phyloP scores from a whole-genome alignment of 192 early-diverging fungal species.

The Allomyces macrogynus region DNA sequence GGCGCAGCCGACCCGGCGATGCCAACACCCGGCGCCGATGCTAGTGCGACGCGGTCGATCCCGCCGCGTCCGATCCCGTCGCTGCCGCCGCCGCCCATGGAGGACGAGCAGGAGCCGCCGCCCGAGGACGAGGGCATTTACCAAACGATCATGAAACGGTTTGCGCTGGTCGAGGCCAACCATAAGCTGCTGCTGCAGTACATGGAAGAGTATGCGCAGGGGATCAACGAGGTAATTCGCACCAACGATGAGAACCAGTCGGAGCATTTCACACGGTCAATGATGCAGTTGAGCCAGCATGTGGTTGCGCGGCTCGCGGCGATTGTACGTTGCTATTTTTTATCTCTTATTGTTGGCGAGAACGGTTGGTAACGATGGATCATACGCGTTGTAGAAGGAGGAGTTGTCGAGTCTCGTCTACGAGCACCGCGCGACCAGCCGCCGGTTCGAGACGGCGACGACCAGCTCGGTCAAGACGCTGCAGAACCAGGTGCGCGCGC shows the following conservation, averaged over 20 bases:
- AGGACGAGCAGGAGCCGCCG: conserved; percentile 13
- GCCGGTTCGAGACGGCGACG: background rate
- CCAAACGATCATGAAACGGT: conserved; percentile 75
- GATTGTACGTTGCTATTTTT: background rate
- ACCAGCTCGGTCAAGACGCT: background rate
- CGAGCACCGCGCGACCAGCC: background rate
- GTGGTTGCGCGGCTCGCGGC: background rate
- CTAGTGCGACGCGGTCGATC: too few species aligned
- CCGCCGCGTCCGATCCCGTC: background rate
- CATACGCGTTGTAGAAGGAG: background rate
- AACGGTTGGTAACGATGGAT: background rate
- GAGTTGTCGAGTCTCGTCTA: background rate
- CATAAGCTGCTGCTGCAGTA: conserved; percentile 50
- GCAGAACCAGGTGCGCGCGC: background rate
- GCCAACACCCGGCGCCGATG: too few species aligned
- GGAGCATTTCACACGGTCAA: conserved; percentile 38
- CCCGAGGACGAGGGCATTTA: conserved; percentile 51
- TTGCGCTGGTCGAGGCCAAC: conserved; percentile 58
- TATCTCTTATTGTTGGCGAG: background rate
- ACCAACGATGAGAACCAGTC: conserved; percentile 36
- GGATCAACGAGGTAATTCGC: conserved; percentile 39
- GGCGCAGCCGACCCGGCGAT: too few species aligned
- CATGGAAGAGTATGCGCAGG: conserved; percentile 53
- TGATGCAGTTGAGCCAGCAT: conserved; percentile 36
- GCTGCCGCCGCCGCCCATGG: conserved; percentile 4